Percentiles rank a stretch among this genome's conserved stretches.
phyloP scores from a whole-genome alignment of 148 eudicot species.

The Rhododendron ovatum region DNA sequence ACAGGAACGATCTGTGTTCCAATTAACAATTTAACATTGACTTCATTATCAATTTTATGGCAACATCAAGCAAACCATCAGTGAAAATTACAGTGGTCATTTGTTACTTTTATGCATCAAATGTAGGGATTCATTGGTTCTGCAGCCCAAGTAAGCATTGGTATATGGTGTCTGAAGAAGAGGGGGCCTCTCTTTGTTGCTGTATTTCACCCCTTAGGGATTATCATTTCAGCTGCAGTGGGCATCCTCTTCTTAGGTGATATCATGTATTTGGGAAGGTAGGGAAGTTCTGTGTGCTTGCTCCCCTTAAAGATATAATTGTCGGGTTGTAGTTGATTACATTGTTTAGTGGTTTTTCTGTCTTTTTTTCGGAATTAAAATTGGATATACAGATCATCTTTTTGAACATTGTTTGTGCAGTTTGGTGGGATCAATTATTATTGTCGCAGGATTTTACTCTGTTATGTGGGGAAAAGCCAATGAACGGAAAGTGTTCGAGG shows the following conservation, averaged over 20 bases:
- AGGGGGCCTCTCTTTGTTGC: constrained; percentile 87
- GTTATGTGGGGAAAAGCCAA: constrained; percentile 91
- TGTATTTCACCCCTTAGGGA: constrained; percentile 78
- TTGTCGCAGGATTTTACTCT: constrained; percentile 70
- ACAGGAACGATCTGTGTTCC: background rate
- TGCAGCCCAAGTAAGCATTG: constrained; percentile 62
- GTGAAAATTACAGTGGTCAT: background rate
- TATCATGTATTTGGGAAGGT: constrained; percentile 78
- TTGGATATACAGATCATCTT: background rate
- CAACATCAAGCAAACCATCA: background rate
- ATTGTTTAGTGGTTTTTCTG: background rate
- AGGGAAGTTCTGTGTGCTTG: background rate
- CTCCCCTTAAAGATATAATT: background rate
- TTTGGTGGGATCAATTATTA: constrained; percentile 63
- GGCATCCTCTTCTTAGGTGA: constrained; percentile 60
- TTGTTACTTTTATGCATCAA: background rate
- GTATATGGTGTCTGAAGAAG: constrained; percentile 64
- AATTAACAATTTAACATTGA: background rate
- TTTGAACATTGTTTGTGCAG: constrained; percentile 33
- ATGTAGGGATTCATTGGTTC: constrained; percentile 74
- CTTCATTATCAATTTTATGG: background rate
- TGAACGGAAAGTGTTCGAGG: constrained; percentile 34
- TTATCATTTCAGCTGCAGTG: constrained; percentile 51
- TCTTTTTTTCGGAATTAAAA: background rate
- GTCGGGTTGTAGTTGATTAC: background rate